These are phyloP conservation scores for Cordyceps cateniannulata DNA, from an alignment of 2,329 filamentous ascomycete genomes.

Conservation along the genomic window DNA sequence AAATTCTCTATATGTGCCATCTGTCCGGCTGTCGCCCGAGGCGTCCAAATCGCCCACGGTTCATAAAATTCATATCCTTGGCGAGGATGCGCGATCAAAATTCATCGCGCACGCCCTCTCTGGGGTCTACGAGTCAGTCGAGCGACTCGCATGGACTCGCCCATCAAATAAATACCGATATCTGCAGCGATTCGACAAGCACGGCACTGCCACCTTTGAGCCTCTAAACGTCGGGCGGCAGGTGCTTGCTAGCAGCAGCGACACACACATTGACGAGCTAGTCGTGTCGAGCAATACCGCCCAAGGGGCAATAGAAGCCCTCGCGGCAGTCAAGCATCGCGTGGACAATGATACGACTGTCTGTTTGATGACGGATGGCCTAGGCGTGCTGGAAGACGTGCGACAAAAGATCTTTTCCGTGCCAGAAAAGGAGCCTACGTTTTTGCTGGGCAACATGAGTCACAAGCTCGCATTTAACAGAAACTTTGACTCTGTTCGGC, in stretches of 20 bases:
- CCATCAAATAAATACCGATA: constrained; percentile 25
- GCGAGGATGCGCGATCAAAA: constrained; percentile 33
- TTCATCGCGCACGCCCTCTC: constrained; percentile 36
- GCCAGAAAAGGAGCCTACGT: constrained; percentile 59
- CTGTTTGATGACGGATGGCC: constrained; percentile 71
- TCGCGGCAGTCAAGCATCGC: constrained; percentile 57
- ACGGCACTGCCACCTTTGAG: constrained; percentile 16
- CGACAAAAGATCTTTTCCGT: constrained; percentile 66
- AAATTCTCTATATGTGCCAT: constrained; percentile 28
- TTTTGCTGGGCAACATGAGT: constrained; percentile 62
- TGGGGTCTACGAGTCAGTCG: constrained; percentile 34
- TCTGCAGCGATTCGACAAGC: constrained; percentile 18
- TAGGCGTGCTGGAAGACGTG: constrained; percentile 76
- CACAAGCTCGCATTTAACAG: constrained; percentile 39
- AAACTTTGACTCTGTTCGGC: constrained; percentile 31
- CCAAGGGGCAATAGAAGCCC: constrained; percentile 49
- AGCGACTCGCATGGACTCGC: constrained; percentile 25
- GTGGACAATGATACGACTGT: constrained; percentile 65
- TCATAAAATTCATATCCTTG: constrained; percentile 36
- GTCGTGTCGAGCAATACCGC: constrained; percentile 57
- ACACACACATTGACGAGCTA: constrained; percentile 60
- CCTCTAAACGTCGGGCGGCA: constrained; percentile 7
- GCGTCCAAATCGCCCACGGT: constrained; percentile 26
- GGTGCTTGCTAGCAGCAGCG: constrained; percentile 19
- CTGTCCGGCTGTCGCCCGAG: constrained; percentile 28